These are phyloP conservation scores for Brassica hybrid DNA, from an alignment of 441 rosid species.

Conservation along the genomic window DNA sequence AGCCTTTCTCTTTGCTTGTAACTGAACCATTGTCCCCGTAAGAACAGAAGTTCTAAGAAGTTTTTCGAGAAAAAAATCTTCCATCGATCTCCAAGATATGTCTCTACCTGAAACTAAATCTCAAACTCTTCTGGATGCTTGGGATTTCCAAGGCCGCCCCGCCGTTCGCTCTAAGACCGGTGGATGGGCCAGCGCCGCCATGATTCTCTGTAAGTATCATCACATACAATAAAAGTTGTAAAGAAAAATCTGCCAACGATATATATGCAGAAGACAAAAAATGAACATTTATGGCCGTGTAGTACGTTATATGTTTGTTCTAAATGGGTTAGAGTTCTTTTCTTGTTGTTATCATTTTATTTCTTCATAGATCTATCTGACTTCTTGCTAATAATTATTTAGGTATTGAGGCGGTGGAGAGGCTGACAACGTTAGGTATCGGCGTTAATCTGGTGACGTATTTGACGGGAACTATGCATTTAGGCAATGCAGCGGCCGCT, in stretches of 20 bases:
- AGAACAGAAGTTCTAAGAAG: background rate
- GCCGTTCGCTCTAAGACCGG: slow-evolving; percentile 72
- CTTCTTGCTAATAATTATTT: background rate
- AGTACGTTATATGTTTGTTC: slow-evolving; percentile 4
- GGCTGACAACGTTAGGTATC: slow-evolving; percentile 89
- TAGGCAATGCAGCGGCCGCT: slow-evolving; percentile 82
- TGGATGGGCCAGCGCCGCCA: slow-evolving; percentile 89
- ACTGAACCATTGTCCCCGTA: slow-evolving; percentile 15
- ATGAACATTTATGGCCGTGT: background rate
- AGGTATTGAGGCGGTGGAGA: slow-evolving; percentile 84
- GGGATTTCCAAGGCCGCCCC: slow-evolving; percentile 87
- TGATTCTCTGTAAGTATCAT: slow-evolving; percentile 70
- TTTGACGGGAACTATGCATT: slow-evolving; percentile 85
- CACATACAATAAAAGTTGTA: background rate
- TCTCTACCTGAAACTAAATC: slow-evolving; percentile 58
- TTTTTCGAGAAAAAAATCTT: background rate
- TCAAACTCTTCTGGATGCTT: slow-evolving; percentile 69
- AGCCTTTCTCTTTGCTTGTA: slow-evolving; percentile 25
- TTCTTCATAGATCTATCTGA: background rate
- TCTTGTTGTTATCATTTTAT: background rate
- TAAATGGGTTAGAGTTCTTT: background rate
- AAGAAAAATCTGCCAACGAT: background rate
- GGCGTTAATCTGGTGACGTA: slow-evolving; percentile 92
- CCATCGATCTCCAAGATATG: slow-evolving; percentile 39
- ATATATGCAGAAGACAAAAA: slow-evolving; percentile 1